Evolutionary conservation across 768 basidiomycete genomes (phyloP).

Genomic region (Leucosporidium yakuticum): DNA sequence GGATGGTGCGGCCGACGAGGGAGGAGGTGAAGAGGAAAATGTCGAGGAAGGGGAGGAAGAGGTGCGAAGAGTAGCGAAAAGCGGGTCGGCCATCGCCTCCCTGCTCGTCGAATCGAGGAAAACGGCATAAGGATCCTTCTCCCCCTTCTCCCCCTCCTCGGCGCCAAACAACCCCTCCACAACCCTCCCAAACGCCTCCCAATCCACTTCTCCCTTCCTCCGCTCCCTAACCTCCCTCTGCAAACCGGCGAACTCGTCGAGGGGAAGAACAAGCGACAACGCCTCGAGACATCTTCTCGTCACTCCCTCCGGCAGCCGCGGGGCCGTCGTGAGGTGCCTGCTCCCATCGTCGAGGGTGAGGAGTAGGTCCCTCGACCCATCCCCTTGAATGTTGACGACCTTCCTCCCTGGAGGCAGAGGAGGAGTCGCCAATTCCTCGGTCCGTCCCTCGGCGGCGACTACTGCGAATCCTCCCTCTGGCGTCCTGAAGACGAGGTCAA

Average conservation of each 20-base stretch:
- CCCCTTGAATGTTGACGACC: not conserved
- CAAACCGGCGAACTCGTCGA: conserved; percentile 54
- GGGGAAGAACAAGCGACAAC: conserved; percentile 58
- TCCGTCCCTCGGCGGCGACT: not conserved
- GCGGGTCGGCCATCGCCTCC: not conserved
- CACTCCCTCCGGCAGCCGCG: conserved; percentile 47
- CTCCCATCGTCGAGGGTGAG: not conserved
- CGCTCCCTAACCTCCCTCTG: conserved; percentile 54
- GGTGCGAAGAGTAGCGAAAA: not conserved
- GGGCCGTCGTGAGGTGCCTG: no score
- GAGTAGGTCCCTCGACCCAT: not conserved
- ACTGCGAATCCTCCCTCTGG: conserved; percentile 46
- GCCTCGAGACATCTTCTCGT: conserved; percentile 58
- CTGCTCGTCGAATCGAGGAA: not conserved
- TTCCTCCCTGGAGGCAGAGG: not conserved
- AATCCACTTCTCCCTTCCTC: conserved; percentile 58
- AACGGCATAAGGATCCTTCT: not conserved
- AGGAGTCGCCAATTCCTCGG: not conserved
- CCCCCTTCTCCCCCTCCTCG: not conserved
- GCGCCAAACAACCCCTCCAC: conserved; percentile 45
- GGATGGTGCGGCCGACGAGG: no score
- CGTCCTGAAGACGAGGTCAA: conserved; percentile 65
- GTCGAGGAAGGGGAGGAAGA: no score
- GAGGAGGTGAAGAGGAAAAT: no score
- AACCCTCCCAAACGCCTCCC: conserved; percentile 51